Conservation (phyloP, 768 basidiomycete genomes). For the Boletus rubropictus region DNA sequence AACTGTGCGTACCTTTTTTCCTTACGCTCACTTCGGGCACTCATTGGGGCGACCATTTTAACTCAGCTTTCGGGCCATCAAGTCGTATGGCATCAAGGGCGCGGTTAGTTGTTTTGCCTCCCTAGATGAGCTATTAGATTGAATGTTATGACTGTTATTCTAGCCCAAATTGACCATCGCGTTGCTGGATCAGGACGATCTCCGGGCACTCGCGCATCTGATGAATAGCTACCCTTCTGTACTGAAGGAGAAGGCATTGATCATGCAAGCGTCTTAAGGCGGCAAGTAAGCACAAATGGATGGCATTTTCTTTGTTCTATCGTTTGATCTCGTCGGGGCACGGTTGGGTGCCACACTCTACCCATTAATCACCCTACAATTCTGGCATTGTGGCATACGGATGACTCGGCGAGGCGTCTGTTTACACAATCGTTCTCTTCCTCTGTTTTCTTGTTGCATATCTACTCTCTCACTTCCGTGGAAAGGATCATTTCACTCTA, state of each 20-base stretch:
- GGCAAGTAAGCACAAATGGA: constrained; percentile 17
- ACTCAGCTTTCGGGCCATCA: constrained; percentile 51
- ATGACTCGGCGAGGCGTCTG: neutral
- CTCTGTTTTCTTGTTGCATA: constrained; percentile 8
- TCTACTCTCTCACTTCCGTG: constrained; percentile 6
- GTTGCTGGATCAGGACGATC: constrained; percentile 79
- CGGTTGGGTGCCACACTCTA: neutral
- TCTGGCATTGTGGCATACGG: neutral
- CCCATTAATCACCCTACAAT: neutral
- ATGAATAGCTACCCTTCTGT: constrained; percentile 83
- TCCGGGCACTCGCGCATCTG: constrained; percentile 75
- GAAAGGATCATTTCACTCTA: constrained; percentile 8
- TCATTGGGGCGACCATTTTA: constrained; percentile 19
- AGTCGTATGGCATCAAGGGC: constrained; percentile 75
- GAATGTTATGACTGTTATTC: constrained; percentile 3
- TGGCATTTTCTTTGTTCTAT: neutral
- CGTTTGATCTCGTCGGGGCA: neutral
- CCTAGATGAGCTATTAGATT: neutral
- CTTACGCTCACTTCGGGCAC: constrained; percentile 8
- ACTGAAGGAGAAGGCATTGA: constrained; percentile 69
- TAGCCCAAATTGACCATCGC: constrained; percentile 82
- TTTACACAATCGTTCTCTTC: neutral
- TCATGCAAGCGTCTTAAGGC: constrained; percentile 24
- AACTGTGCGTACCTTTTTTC: constrained; percentile 46
- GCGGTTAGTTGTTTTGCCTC: constrained; percentile 45